Evolutionary conservation across 176 grass and related monocot genomes (phyloP).

Genomic region (Oropetium thomaeum): DNA sequence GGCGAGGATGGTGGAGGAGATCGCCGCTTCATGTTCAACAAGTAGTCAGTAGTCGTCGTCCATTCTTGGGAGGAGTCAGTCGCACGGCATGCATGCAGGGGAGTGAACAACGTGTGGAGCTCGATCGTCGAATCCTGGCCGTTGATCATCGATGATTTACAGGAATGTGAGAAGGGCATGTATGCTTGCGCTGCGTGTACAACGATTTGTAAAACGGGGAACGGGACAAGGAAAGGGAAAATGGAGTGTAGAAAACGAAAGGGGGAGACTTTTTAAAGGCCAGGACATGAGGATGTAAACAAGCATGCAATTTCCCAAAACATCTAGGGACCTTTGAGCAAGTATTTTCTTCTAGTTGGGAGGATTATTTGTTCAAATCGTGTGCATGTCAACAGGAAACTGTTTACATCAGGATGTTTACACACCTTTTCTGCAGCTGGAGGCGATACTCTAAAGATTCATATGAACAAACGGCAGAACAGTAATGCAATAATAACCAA

Average conservation of each 20-base stretch:
- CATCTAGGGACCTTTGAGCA: too few relatives aligned
- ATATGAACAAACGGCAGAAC: too few relatives aligned
- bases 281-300: background rate
- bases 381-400: background rate
- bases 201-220: background rate
- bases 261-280: background rate
- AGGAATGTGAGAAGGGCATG: background rate
- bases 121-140: conserved; percentile 16
- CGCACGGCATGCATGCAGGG: background rate
- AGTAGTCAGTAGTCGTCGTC: background rate
- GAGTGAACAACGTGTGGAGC: background rate
- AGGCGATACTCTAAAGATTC: too few relatives aligned
- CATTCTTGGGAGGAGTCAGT: background rate
- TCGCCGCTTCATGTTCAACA: background rate
- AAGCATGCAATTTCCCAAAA: too few relatives aligned
- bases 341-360: background rate
- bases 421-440: too few relatives aligned
- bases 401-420: background rate
- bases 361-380: background rate
- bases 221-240: too few relatives aligned
- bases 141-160: background rate
- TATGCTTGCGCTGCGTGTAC: background rate
- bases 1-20: conserved; percentile 53
- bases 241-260: background rate
- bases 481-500: too few relatives aligned